These are phyloP conservation scores for Byssoonygena ceratinophila DNA, from an alignment of 2,329 filamentous ascomycete genomes.

Conservation along the genomic window DNA sequence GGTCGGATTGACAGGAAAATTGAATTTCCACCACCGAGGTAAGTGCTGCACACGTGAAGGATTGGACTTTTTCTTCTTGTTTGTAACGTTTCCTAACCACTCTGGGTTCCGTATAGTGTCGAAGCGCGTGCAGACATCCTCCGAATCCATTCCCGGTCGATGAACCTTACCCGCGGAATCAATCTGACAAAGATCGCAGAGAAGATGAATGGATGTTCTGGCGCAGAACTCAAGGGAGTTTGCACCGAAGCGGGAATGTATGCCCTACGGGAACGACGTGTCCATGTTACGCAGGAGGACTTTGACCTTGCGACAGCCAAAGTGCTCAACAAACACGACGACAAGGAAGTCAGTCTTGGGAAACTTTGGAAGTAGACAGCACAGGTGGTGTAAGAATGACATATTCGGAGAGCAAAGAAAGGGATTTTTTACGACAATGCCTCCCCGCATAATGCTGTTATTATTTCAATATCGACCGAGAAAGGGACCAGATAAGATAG, in stretches of 20 bases:
- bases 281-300: constrained; percentile 97
- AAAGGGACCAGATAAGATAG: not conserved
- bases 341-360: constrained; percentile 85
- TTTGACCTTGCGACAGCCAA: constrained; percentile 98
- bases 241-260: constrained; percentile 99
- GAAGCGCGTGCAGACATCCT: constrained; percentile 96
- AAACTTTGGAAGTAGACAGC: constrained; percentile 64
- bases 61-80: not conserved
- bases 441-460: not conserved
- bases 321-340: constrained; percentile 98
- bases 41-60: constrained; percentile 21
- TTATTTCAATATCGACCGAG: not conserved
- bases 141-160: constrained; percentile 92
- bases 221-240: constrained; percentile 95
- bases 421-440: not conserved
- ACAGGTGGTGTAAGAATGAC: not conserved
- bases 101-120: constrained; percentile 40
- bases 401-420: not conserved
- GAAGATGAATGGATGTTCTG: constrained; percentile 99
- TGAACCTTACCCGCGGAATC: constrained; percentile 96
- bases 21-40: constrained; percentile 90
- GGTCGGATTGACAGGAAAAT: constrained; percentile 98
- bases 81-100: constrained; percentile 13
- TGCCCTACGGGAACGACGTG: constrained; percentile 82
- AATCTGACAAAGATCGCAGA: constrained; percentile 97